A percentile compares a stretch with the other conserved stretches of the same genome.
Conservation (phyloP, 1,284 basidiomycete species). For the Gymnopus androsaceus region DNA sequence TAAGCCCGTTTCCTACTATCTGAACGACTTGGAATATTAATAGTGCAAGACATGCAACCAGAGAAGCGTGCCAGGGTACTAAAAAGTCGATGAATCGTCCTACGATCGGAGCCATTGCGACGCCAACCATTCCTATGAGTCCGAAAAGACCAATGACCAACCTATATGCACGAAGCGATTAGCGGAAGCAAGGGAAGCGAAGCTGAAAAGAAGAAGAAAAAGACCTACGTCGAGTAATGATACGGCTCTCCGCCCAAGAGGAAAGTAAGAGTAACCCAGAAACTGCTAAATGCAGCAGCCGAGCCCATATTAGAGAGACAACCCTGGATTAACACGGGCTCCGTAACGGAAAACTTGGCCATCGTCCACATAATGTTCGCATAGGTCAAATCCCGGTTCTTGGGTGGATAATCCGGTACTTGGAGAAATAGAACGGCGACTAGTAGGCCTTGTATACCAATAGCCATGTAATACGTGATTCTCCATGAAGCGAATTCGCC, state of each 20-base stretch:
- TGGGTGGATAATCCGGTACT: conserved; percentile 73
- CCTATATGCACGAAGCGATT: conserved; percentile 30
- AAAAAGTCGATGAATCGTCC: conserved; percentile 64
- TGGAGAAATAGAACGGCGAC: conserved; percentile 54
- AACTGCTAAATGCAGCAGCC: conserved; percentile 58
- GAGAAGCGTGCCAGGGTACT: conserved; percentile 66
- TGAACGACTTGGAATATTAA: conserved; percentile 48
- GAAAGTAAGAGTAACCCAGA: conserved; percentile 77
- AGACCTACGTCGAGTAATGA: conserved; percentile 59
- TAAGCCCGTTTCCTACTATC: conserved; percentile 58
- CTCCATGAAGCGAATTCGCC: conserved; percentile 63
- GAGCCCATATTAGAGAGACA: conserved; percentile 58
- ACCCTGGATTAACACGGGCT: conserved; percentile 68
- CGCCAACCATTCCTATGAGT: conserved; percentile 69
- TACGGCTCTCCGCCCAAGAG: conserved; percentile 67
- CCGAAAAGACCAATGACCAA: conserved; percentile 73
- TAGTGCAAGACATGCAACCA: conserved; percentile 46
- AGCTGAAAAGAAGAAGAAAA: not conserved
- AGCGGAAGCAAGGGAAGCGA: too few relatives aligned
- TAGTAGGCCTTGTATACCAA: conserved; percentile 57
- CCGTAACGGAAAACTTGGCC: conserved; percentile 67
- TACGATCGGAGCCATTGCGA: conserved; percentile 59
- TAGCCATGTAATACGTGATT: conserved; percentile 67
- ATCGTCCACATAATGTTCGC: conserved; percentile 63
- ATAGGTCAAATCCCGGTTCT: conserved; percentile 61